Evolutionary conservation across 176 grass and related monocot genomes (phyloP).

Genomic region (Metroxylon sagu): DNA sequence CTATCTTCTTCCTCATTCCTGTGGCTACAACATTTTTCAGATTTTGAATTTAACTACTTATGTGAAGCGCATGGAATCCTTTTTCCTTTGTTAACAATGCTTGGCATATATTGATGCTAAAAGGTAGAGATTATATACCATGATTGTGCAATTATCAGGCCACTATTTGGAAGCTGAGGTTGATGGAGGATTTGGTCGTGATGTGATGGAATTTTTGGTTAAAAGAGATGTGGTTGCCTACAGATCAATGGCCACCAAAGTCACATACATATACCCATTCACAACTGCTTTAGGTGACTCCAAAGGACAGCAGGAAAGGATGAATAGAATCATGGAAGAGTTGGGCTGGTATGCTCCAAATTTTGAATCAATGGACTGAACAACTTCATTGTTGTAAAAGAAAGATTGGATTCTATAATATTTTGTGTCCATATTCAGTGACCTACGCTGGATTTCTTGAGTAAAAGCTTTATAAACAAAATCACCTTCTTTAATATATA

Average conservation of each 20-base stretch:
- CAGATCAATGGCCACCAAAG: slow-evolving; percentile 69
- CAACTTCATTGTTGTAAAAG: background rate
- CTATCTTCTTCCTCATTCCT: too few relatives aligned
- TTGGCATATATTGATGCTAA: too few relatives aligned
- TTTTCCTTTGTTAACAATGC: too few relatives aligned
- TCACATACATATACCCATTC: slow-evolving; percentile 88
- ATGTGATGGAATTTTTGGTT: slow-evolving; percentile 79
- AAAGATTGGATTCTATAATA: background rate
- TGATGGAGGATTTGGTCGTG: slow-evolving; percentile 53
- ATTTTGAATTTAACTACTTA: too few relatives aligned
- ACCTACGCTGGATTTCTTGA: too few relatives aligned
- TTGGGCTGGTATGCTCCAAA: slow-evolving; percentile 75
- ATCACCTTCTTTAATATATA: too few relatives aligned
- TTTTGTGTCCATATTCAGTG: too few relatives aligned
- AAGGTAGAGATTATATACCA: too few relatives aligned
- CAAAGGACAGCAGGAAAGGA: slow-evolving; percentile 60
- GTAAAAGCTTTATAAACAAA: too few relatives aligned
- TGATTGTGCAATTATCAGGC: slow-evolving; percentile 22
- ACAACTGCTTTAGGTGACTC: slow-evolving; percentile 80
- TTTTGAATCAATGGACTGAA: slow-evolving; percentile 50
- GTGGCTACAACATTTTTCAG: too few relatives aligned
- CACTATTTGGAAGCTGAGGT: slow-evolving; percentile 76
- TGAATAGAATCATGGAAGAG: slow-evolving; percentile 49
- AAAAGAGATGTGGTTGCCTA: slow-evolving; percentile 59
- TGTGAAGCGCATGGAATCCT: too few relatives aligned